A percentile compares a stretch with the other conserved stretches of the same genome.
These are phyloP conservation scores for Solanum acaule DNA, from an alignment of 257 asterid species.

Conservation along the genomic window DNA sequence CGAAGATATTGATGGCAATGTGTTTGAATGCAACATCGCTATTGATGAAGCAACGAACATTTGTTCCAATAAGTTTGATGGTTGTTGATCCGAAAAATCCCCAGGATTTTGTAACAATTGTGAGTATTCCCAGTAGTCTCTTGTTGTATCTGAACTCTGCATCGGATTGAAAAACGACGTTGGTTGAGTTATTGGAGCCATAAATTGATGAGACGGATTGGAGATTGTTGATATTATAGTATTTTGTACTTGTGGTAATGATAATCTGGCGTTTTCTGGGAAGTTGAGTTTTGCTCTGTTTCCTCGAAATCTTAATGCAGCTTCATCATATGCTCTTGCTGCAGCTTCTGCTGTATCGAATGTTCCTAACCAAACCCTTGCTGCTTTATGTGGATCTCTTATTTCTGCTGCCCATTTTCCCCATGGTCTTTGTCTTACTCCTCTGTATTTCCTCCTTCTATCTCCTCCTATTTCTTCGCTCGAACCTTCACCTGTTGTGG, in stretches of 20 bases:
- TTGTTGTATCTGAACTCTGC: slow-evolving; percentile 11
- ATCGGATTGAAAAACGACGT: background rate
- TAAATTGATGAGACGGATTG: background rate
- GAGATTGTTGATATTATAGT: background rate
- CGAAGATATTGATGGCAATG: slow-evolving; percentile 14
- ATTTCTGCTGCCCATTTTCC: slow-evolving; percentile 42
- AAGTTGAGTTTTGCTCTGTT: slow-evolving; percentile 25
- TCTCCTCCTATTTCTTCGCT: slow-evolving; percentile 51
- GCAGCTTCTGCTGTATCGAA: slow-evolving; percentile 34
- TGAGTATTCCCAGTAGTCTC: slow-evolving; percentile 68
- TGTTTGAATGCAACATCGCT: slow-evolving; percentile 35
- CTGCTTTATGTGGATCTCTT: slow-evolving; percentile 24
- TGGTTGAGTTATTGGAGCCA: background rate
- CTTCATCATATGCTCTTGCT: slow-evolving; percentile 29
- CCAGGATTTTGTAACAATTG: slow-evolving; percentile 46
- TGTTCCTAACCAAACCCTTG: slow-evolving; percentile 33
- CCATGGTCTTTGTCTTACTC: slow-evolving; percentile 36
- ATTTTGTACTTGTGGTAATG: slow-evolving; percentile 22
- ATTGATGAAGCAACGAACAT: slow-evolving; percentile 48
- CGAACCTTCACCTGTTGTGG: background rate
- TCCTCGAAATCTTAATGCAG: slow-evolving; percentile 31
- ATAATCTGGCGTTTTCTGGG: slow-evolving; percentile 16
- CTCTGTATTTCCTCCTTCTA: slow-evolving; percentile 27
- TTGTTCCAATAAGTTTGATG: slow-evolving; percentile 29
- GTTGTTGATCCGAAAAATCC: slow-evolving; percentile 18